Evolutionary conservation across 139 green algal genomes (phyloP), one percentile per base, ranked within the genome.

Genomic region (Astrephomene gubernaculifera): DNA sequence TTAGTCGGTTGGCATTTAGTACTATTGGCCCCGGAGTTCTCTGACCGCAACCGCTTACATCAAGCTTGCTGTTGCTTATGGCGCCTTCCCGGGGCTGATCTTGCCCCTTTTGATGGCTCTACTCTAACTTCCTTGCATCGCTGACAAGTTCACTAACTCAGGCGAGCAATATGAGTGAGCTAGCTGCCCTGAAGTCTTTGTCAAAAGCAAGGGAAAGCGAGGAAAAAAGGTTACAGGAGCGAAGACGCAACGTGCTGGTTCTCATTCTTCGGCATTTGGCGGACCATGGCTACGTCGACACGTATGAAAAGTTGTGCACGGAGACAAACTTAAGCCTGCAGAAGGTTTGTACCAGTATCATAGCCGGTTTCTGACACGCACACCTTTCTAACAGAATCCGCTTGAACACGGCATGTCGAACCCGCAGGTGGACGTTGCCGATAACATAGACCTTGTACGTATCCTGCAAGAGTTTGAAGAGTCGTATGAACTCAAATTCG

Each of bases 381-480:
- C n/a, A n/a, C n/a, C n/a, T n/a, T n/a, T n/a, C n/a, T n/a, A n/a
- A n/a, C n/a, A n/a, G n/a, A n/a, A n/a, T n/a, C n/a, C n/a, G n/a
- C n/a, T n/a, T n/a, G n/a, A n/a, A n/a, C n/a, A n/a, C n/a, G 49
- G 49, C 14, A 57, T 25, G 57, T 65, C 19, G 57, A 9, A 24
- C 14, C 19, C 76, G 64, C 86, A 95, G 90, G 71, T 93, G 1
- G 91, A 96, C 85, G 92, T 89, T 3, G 93, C 93, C 25, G 92
- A 95, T 64, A 96, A 96, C 36, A 69, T 96, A 0, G 87, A 92
- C 73, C 78, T 96, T 24, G 25, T 92, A 31, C 85, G 71, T 8
- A 89, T 96, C 33, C 19, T 96, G 2, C 89, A 94, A 79, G 94
- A 95, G 69, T 95, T 90, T 71, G 92, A 95, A 75, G 89, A 93